Base-by-base conservation (phyloP, 345 rosid genomes). In the Syzygium grande region DNA sequence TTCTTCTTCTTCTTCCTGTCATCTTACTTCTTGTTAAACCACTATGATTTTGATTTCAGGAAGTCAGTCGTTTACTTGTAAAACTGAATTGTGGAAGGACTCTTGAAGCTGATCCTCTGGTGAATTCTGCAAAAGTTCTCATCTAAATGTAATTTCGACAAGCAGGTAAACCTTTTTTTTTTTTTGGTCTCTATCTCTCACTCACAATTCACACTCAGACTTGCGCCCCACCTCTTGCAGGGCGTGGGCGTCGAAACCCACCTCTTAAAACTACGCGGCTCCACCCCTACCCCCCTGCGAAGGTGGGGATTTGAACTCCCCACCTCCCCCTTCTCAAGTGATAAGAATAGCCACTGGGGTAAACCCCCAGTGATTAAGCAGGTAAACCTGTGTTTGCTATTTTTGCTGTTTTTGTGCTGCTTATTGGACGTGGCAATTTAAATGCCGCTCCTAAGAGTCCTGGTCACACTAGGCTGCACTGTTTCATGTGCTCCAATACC, bases 51-150 rank as follows among this genome's bases (percentile, higher is more conserved):
- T 86, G 41, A 89, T 87, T 91, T 63, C 93, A 97, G 98, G 99
- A 96, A 92, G 99, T 95, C 56, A 94, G 93, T 89, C 92, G 95
- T 68, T 86, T 97, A 92, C 93, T 97, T 58, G 87, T 91, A 8
- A 98, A 99, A 43, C 87, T 96, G 84, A 96, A 96, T 54, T 54
- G 58, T n/a, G 68, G 98, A 51, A 92, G 51, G 87, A 41, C 95
- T 3, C 94, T 96, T 85, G 92, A 92, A 86, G 73, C 58, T 78
- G 65, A 95, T 87, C 87, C 84, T 89, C 90, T 94, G 10, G 92
- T 95, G 3, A 95, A 92, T 14, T 91, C 94, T 86, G 94, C 92
- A 6, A 92, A 92, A 89, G 85, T 93, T 88, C 53, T 92, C 96
- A 87, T 91, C 89, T n/a, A 52, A 90, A 58, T 93, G 94, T 91